Percentiles rank a stretch among this genome's conserved stretches.
phyloP scores from a whole-genome alignment of 2,329 filamentous ascomycete genomes.

The Penicillium sp. region DNA sequence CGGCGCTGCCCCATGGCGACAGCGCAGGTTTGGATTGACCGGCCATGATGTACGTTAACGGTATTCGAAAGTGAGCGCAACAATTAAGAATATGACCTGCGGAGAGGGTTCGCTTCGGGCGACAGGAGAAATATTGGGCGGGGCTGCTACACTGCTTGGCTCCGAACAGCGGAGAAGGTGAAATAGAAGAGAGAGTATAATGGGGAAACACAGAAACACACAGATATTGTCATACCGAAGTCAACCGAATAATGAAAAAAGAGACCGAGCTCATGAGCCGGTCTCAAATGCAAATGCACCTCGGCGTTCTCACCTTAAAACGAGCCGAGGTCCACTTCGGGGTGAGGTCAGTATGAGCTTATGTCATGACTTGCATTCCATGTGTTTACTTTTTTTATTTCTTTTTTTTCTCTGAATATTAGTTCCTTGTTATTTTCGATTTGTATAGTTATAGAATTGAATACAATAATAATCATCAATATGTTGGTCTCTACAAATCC shows the following conservation, averaged over 20 bases:
- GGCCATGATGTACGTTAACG: constrained; percentile 42
- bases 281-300: constrained; percentile 25
- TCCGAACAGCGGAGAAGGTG: constrained; percentile 8
- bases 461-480: too few species aligned
- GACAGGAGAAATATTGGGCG: constrained; percentile 20
- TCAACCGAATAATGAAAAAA: constrained; percentile 13
- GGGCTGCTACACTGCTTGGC: constrained; percentile 12
- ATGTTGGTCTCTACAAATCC: not conserved
- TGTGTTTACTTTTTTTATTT: not conserved
- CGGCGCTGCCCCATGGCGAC: constrained; percentile 88
- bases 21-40: constrained; percentile 65
- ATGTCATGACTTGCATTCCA: constrained; percentile 4
- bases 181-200: not conserved
- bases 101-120: constrained; percentile 6
- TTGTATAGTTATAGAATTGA: not conserved
- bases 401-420: too few species aligned
- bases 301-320: constrained; percentile 31
- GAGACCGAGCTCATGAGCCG: constrained; percentile 9
- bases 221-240: constrained; percentile 13
- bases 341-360: constrained; percentile 5
- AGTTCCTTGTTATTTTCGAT: not conserved
- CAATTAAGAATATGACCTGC: not conserved
- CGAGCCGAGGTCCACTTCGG: constrained; percentile 31
- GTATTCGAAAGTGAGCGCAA: constrained; percentile 3
- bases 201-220: constrained; percentile 4